Base-by-base conservation (phyloP, 1,284 basidiomycete species). In the Psilocybe mexicana region DNA sequence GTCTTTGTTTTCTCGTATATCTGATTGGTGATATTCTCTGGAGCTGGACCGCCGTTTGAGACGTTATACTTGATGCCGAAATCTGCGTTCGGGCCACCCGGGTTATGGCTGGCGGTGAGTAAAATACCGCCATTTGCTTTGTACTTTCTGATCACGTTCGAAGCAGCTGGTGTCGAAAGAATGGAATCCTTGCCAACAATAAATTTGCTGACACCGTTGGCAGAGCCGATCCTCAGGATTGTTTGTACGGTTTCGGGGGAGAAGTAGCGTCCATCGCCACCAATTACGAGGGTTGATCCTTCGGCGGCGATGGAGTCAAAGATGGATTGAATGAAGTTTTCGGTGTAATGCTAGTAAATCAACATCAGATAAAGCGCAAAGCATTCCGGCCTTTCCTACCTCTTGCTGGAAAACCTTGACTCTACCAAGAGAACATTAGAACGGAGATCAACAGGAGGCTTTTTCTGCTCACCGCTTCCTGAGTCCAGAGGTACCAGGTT, bases 31-130 rank as follows among this genome's bases (percentile, higher is more conserved):
- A 99, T 90, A 64, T 80, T 85, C 77, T 99, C 96, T 1, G 96
- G 95, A 7, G 96, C 96, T 26, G 96, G 96, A 0, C 96, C 97
- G 63, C 96, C 96, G 69, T 99, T 99, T 46, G 89, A 88, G 58
- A 95, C 90, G 79, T 99, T 99, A 82, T 97, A 98, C 79, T 99
- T 99, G 86, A 99, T 98, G 60, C 96, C 96, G 73, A 99, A 99
- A 76, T 99, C 96, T 69, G 93, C 92, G 68, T 98, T 85, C 28
- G 97, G 96, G 45, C 96, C 96, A 62, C 96, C 96, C 8, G 96
- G 96, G 77, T 99, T 99, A 83, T 99, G 96, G 63, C 88, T 92
- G 26, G 96, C 96, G n/a, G 96, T 99, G 64, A 99, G 84, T 49
- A 99, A 83, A 76, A 99, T 99, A 65, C 96, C 96, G 52, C 97